Evolutionary conservation across 495 filamentous ascomycete genomes (phyloP), one percentile per base, ranked within the genome.

Genomic region (Daldinia childiae): DNA sequence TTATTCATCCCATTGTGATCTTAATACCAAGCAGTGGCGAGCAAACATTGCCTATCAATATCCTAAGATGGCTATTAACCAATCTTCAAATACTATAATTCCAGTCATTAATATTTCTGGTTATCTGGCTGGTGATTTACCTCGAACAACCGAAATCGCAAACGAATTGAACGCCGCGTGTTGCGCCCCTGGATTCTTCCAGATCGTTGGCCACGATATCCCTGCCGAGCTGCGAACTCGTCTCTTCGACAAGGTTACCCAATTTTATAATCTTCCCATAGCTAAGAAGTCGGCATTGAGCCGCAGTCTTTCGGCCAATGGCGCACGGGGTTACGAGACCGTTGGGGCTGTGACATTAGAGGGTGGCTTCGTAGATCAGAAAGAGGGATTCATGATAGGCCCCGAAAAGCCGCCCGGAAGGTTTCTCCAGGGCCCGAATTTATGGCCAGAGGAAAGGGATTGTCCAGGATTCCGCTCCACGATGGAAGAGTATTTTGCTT

Each of bases 151-250:
- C 21, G 34, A 56, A 19, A 73, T 77, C 24, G 69, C 57, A 3
- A 45, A 64, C n/a, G 45, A 72, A 64, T 36, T 89, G 26, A 78
- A 77, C 34, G 78, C 82, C 48, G 86, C 86, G 1, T 87, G 85
- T 64, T 80, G 79, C 1, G 74, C 80, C 4, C 84, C 86, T 21
- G 87, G 87, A 0, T 90, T 90, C 71, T 88, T 90, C 71, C 86
- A 87, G 32, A 82, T 88, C 29, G 80, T 80, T 48, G 79, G 78
- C 17, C 74, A 76, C 27, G 79, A 81, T 2, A 79, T 89, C 19
- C 69, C 84, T 3, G 39, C 74, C 1, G 68, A 78, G 1, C 64
- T 82, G 26, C 78, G 66, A 19, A 34, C 29, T 15, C 69, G 66
- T 14, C 60, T 77, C 3, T 64, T 75, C 39, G 32, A 21, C 3